Evolutionary conservation across 495 filamentous ascomycete species (phyloP).

Genomic region (Hamigera avellanea): DNA sequence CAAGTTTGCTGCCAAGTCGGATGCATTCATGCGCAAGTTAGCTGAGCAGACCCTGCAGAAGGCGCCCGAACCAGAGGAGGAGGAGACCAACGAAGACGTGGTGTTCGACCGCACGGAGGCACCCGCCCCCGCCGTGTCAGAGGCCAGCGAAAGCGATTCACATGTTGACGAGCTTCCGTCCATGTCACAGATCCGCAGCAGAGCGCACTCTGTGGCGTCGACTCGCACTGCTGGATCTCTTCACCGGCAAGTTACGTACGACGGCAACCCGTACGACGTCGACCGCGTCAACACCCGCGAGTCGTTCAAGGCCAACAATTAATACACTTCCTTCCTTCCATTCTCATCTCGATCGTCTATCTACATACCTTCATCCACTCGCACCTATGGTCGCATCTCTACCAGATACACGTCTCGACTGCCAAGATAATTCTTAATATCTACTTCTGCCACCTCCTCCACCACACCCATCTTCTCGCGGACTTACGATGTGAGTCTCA

Average conservation of each 20-base stretch:
- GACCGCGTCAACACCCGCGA: conserved; percentile 35
- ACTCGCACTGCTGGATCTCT: conserved; percentile 16
- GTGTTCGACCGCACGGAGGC: conserved; percentile 31
- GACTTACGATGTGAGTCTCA: too few species aligned
- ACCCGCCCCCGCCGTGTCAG: conserved; percentile 15
- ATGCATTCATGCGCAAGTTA: conserved; percentile 36
- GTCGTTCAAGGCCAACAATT: conserved; percentile 33
- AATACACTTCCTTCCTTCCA: too few species aligned
- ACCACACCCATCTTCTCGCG: too few species aligned
- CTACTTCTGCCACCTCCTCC: too few species aligned
- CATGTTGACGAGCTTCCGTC: conserved; percentile 9
- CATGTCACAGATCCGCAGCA: conserved; percentile 20
- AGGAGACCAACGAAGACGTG: conserved; percentile 4
- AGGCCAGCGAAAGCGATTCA: conserved; percentile 14
- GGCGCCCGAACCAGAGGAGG: conserved; percentile 1
- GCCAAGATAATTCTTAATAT: too few species aligned
- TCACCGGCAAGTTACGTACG: conserved; percentile 30
- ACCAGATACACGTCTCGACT: too few species aligned
- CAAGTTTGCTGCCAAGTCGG: conserved; percentile 56
- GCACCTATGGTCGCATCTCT: too few species aligned
- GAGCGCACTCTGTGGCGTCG: conserved; percentile 20
- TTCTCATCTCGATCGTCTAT: neutral
- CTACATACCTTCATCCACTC: neutral
- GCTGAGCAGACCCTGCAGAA: conserved; percentile 12
- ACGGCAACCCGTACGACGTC: conserved; percentile 34